Conservation (phyloP, 768 basidiomycete genomes). For the Megacollybia marginata region DNA sequence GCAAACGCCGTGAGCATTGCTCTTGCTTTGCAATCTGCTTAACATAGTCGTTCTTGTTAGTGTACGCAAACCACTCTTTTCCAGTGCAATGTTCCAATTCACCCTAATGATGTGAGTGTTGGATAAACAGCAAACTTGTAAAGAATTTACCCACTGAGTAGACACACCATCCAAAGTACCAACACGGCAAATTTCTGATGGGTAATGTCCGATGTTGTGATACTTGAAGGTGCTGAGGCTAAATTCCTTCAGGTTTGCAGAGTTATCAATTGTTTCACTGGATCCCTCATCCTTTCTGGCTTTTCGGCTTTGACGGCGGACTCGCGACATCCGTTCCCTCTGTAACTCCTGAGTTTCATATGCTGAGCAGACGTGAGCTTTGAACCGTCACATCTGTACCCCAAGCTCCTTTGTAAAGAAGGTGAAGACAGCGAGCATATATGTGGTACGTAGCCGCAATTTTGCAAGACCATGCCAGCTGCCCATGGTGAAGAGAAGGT, state of each 20-base stretch:
- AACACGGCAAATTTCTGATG: slow-evolving; percentile 8
- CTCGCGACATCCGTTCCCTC: slow-evolving; percentile 17
- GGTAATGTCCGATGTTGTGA: slow-evolving; percentile 22
- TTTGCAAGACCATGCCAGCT: slow-evolving; percentile 30
- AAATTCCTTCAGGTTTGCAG: slow-evolving; percentile 8
- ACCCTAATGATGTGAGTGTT: slow-evolving; percentile 18
- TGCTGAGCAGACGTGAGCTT: slow-evolving; percentile 7
- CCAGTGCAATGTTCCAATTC: slow-evolving; percentile 27
- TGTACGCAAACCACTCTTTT: slow-evolving; percentile 25
- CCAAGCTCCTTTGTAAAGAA: slow-evolving; percentile 17
- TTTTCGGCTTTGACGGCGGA: slow-evolving; percentile 5
- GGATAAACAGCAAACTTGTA: neutral
- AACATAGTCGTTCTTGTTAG: slow-evolving; percentile 20
- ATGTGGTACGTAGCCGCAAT: slow-evolving; percentile 21
- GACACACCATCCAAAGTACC: slow-evolving; percentile 25
- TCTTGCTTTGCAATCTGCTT: slow-evolving; percentile 17
- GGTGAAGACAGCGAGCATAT: slow-evolving; percentile 10
- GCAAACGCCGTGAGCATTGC: slow-evolving; percentile 9
- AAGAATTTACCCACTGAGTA: slow-evolving; percentile 19
- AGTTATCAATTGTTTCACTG: neutral
- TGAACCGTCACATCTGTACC: slow-evolving; percentile 13
- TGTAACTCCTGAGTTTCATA: slow-evolving; percentile 24
- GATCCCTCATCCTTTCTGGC: slow-evolving; percentile 7
- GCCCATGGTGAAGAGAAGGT: slow-evolving; percentile 19
- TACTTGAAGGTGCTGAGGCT: slow-evolving; percentile 21